Base-by-base conservation (phyloP, 129 eudicot species). In the Rutidosis leptorrhynchoides region DNA sequence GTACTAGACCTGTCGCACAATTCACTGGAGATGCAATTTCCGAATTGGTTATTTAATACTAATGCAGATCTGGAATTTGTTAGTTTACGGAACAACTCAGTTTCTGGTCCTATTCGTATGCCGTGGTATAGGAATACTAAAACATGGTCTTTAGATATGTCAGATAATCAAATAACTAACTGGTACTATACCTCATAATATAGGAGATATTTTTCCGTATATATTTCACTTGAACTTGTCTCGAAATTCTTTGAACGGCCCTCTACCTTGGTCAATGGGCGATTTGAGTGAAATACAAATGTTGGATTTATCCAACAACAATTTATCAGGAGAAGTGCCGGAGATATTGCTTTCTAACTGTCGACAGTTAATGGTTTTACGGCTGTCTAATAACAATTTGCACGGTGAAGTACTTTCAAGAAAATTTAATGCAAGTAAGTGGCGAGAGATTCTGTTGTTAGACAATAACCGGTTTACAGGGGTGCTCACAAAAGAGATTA, bases 251-350 rank as follows among this genome's bases (percentile, higher is more conserved):
- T 42, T 81, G 2, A 16, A 27, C 0, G 80, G 77, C 16, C 0
- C 1, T 28, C 29, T 81, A 5, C 75, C 82, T 0, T 12, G 52
- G 0, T 73, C 78, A 8, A 0, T 81, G 0, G 72, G 59, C 14
- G 12, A 69, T 24, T 0, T 80, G 49, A 5, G 62, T 16, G 1
- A 0, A 6, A 3, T 76, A 6, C 0, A 0, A 0, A 0, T 0
- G 1, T 6, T 81, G 10, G 86, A 82, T 65, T 69, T 82, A 28
- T 64, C 82, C 0, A 0, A 40, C 2, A 82, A 82, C 27, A 6
- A 70, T 6, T 55, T 82, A 0, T 69, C 75, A 9, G 86, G 80
- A 64, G 71, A 73, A 77, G 51, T 81, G 12, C 86, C 80, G 15
- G 12, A 53, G 1, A 6, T 0, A 2, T 63, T 81, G 65, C 42